These are phyloP conservation scores for Candida ascalaphidarum DNA, from an alignment of 805 yeast species.

Conservation along the genomic window DNA sequence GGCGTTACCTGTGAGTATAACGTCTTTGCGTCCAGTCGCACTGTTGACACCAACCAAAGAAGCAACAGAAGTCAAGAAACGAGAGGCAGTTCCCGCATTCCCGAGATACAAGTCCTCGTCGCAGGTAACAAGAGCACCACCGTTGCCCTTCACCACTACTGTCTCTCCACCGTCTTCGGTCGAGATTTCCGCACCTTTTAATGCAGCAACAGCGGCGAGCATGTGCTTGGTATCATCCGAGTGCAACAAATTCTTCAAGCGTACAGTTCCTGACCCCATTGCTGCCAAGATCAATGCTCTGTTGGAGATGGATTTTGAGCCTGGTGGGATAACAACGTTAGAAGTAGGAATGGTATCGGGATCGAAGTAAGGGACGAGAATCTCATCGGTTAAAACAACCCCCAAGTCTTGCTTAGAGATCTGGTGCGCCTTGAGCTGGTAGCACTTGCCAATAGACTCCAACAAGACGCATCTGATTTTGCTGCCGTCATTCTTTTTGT, in stretches of 20 bases:
- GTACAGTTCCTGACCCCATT: constrained; percentile 77
- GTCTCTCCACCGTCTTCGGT: constrained; percentile 91
- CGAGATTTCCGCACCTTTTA: constrained; percentile 74
- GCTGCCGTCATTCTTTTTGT: constrained; percentile 92
- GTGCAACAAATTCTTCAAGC: constrained; percentile 77
- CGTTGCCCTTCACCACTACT: constrained; percentile 74
- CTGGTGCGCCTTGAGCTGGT: constrained; percentile 79
- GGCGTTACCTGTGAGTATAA: constrained; percentile 83
- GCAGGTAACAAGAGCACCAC: constrained; percentile 64
- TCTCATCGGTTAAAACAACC: constrained; percentile 77
- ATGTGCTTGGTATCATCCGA: constrained; percentile 95
- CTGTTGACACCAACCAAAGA: constrained; percentile 58
- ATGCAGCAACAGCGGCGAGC: constrained; percentile 74
- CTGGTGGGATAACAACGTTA: constrained; percentile 73
- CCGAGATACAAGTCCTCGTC: constrained; percentile 75
- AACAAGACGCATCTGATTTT: constrained; percentile 81
- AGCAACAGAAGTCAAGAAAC: constrained; percentile 89
- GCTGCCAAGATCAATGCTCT: constrained; percentile 93
- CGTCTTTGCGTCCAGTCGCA: constrained; percentile 25
- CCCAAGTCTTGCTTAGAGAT: constrained; percentile 76
- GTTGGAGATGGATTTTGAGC: constrained; percentile 94
- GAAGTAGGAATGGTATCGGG: constrained; percentile 19
- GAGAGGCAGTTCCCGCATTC: constrained; percentile 96
- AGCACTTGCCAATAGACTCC: constrained; percentile 80
- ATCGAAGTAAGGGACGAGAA: constrained; percentile 53